Conservation (phyloP, 768 basidiomycete species). For the Polyporus arcularius region DNA sequence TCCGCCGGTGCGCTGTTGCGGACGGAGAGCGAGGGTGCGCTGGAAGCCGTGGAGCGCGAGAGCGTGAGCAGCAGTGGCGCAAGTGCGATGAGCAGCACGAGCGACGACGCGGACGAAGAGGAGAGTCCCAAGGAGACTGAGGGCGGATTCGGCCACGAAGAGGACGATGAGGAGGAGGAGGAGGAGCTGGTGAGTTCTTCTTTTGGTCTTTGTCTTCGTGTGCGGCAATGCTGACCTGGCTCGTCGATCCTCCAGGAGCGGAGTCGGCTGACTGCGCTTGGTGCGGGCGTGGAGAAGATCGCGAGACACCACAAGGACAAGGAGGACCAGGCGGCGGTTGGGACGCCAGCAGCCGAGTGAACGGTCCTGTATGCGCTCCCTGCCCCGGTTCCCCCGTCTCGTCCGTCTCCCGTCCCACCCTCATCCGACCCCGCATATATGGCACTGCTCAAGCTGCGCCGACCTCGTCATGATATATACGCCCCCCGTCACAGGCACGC, state of each 20-base stretch:
- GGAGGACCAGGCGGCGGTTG: background rate
- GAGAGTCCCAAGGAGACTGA: conserved; percentile 25
- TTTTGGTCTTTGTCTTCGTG: background rate
- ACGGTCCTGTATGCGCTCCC: conserved; percentile 4
- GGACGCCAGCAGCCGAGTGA: conserved; percentile 1
- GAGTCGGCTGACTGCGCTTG: conserved; percentile 21
- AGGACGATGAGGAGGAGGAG: conserved; percentile 25
- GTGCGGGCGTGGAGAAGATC: conserved; percentile 56
- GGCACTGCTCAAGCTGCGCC: too few relatives aligned
- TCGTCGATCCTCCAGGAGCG: conserved; percentile 7
- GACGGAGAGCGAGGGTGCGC: conserved; percentile 2
- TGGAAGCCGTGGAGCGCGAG: conserved; percentile 4
- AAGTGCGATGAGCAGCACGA: conserved; percentile 27
- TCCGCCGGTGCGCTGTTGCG: conserved; percentile 3
- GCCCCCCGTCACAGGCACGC: conserved; percentile 10
- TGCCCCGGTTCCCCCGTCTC: background rate
- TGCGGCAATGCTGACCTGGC: conserved; percentile 7
- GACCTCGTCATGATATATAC: conserved; percentile 4
- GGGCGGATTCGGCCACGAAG: conserved; percentile 32
- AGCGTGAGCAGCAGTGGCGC: conserved; percentile 21
- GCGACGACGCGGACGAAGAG: conserved; percentile 34
- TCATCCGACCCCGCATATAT: background rate
- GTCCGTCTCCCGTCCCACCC: background rate
- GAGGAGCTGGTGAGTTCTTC: conserved; percentile 23
- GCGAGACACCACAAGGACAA: conserved; percentile 35